Percentiles rank a stretch among this genome's conserved stretches.
phyloP scores from a whole-genome alignment of 164 flowering plant genomes.

The grape (Vitis vinifera) region ASM3070453v1 NC_081823.1:3841001-3841500 shows the following conservation, averaged over 20 bases:
- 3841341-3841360: no score
- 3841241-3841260: slow-evolving; percentile 82
- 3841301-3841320: no score
- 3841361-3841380: neutral
- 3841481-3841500: slow-evolving; percentile 1
- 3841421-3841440: no score
- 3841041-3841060: slow-evolving; percentile 92
- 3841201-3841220: slow-evolving; percentile 35
- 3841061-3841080: slow-evolving; percentile 88
- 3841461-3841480: neutral
- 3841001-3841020: slow-evolving; percentile 87
- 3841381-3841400: neutral
- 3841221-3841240: slow-evolving; percentile 61
- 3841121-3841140: slow-evolving; percentile 80
- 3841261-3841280: slow-evolving; percentile 92
- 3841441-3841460: slow-evolving; percentile 3
- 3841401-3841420: slow-evolving; percentile 2
- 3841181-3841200: slow-evolving; percentile 6
- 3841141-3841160: slow-evolving; percentile 21
- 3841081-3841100: slow-evolving; percentile 89
- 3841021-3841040: slow-evolving; percentile 74
- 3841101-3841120: slow-evolving; percentile 78
- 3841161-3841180: slow-evolving; percentile 8
- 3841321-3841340: no score
- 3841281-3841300: neutral